Evolutionary conservation across 2,329 filamentous ascomycete species (phyloP), one percentile per base, ranked within the genome.

Genomic region (Colletotrichum brevisporum): DNA sequence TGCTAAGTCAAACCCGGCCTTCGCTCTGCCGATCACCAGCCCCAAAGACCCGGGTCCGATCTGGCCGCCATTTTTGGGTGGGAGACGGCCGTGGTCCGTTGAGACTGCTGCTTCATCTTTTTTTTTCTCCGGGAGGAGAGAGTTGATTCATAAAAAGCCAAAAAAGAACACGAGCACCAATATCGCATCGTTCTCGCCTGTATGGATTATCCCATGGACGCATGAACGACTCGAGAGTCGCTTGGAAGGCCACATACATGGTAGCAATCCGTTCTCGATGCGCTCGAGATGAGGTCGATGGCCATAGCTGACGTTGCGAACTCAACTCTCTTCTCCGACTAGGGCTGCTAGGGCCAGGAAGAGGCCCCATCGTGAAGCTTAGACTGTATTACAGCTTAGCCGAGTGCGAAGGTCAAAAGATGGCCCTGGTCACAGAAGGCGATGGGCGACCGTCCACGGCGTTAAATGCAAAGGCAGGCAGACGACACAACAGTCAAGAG

Each of bases 1-100:
- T 53, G 56, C 63, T 31, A 43, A 69, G 67, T 69, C 63, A 16
- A 67, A 43, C 50, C 51, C 36, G 63, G 67, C 39, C 26, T 52
- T 67, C 52, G 6, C 56, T 21, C 8, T 56, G 63, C 63, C 67
- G 67, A 69, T 69, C 67, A 56, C 50, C 51, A 67, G 56, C 56
- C 52, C 56, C 55, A 61, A 27, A 52, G 50, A 26, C 36, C 51
- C 24, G 36, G 51, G 26, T 45, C 36, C 16, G 36, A 56, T 58
- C 54, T 10, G 21, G 13, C 16, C 9, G 18, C 16, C 45, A 48
- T 9, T 36, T 31, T 36, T 36, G 31, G 31, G 31, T 6, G 10
- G 18, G 15, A 48, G 18, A 18, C 45, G 27, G 15, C n/a, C 21
- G n/a, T 4, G 16, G 13, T 10, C 9, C 31, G 31, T 36, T 36